These are phyloP conservation scores for Fusarium fracticaudum DNA, from an alignment of 2,329 filamentous ascomycete genomes.

Conservation along the genomic window DNA sequence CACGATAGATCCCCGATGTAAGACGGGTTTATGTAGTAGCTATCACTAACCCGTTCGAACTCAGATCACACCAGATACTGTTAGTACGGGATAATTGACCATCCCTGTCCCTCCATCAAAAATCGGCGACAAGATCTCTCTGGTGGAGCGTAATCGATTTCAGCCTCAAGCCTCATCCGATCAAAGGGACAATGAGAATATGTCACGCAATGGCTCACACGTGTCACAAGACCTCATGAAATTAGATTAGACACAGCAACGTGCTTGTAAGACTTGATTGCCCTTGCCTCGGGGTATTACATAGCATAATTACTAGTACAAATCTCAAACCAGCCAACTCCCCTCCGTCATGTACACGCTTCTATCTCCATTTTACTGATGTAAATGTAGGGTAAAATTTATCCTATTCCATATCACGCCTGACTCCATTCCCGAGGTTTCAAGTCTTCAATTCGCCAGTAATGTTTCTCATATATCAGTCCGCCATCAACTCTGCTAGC, in stretches of 20 bases:
- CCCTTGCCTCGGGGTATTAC: constrained; percentile 27
- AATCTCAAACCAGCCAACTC: constrained; percentile 3
- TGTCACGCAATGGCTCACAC: neutral
- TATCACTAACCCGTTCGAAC: neutral
- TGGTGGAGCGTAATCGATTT: neutral
- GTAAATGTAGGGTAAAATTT: neutral
- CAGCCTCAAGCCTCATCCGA: neutral
- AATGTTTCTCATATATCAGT: constrained; percentile 59
- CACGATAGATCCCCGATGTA: constrained; percentile 18
- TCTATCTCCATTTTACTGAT: constrained; percentile 16
- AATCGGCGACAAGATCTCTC: constrained; percentile 8
- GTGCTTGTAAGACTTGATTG: constrained; percentile 15
- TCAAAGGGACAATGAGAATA: neutral
- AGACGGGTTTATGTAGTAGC: neutral
- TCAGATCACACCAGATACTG: accelerated
- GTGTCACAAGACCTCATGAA: neutral
- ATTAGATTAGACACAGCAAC: neutral
- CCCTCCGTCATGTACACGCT: constrained; percentile 12
- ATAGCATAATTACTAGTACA: neutral
- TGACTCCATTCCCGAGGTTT: constrained; percentile 2
- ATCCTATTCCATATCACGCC: neutral
- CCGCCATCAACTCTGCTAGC: constrained; percentile 65
- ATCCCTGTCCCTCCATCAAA: neutral
- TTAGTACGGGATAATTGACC: constrained; percentile 19
- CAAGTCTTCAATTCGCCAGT: constrained; percentile 51